These are phyloP conservation scores for Venturia pyrina DNA, from an alignment of 2,329 filamentous ascomycete genomes.

Conservation along the genomic window DNA sequence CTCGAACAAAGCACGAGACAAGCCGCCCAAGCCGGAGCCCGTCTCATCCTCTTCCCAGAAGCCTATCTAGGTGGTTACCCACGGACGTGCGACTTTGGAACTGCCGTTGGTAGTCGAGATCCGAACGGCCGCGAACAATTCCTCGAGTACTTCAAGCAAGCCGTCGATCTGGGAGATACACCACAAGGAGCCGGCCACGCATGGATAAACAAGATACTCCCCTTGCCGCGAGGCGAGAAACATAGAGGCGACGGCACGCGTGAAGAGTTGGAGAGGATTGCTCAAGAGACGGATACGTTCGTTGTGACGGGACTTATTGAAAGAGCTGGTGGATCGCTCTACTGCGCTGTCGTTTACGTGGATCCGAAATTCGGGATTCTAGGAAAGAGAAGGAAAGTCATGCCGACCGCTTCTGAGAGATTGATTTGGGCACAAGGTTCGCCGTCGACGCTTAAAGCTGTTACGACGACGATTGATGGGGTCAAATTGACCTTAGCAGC, in stretches of 20 bases:
- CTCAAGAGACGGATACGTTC: constrained; percentile 70
- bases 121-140: constrained; percentile 70
- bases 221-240: constrained; percentile 35
- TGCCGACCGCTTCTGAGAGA: constrained; percentile 79
- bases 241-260: constrained; percentile 63
- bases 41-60: constrained; percentile 82
- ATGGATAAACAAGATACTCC: constrained; percentile 58
- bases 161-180: constrained; percentile 78
- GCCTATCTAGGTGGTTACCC: constrained; percentile 90
- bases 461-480: constrained; percentile 70
- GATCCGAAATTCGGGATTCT: constrained; percentile 62
- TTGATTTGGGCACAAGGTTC: constrained; percentile 84
- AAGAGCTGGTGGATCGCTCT: constrained; percentile 68
- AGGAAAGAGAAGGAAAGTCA: constrained; percentile 84
- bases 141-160: constrained; percentile 64
- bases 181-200: constrained; percentile 56
- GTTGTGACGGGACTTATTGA: constrained; percentile 73
- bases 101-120: constrained; percentile 58
- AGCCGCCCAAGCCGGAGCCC: constrained; percentile 49
- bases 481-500: constrained; percentile 70
- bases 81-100: constrained; percentile 68
- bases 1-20: constrained; percentile 52
- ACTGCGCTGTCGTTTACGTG: constrained; percentile 75
- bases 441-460: constrained; percentile 65
- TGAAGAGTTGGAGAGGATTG: constrained; percentile 67